phyloP scores from a whole-genome alignment of 257 asterid species.

The Scutellaria minor region DNA sequence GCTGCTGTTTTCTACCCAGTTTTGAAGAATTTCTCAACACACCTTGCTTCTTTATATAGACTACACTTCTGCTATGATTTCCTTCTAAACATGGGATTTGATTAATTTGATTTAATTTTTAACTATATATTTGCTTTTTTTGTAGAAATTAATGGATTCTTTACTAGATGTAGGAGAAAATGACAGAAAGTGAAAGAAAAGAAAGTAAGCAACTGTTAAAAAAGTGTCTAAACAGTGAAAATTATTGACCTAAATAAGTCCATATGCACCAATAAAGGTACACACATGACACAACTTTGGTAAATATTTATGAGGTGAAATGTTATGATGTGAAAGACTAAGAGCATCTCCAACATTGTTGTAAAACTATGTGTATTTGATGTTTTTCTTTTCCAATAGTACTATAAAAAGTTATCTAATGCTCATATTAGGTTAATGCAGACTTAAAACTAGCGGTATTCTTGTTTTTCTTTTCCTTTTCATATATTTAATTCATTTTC shows the following conservation, averaged over 20 bases:
- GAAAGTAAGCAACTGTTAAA: conserved; percentile 8
- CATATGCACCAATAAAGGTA: conserved; percentile 6
- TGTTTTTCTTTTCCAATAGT: too few species aligned
- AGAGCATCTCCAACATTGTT: too few species aligned
- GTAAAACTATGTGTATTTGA: too few species aligned
- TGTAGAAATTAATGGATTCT: background rate
- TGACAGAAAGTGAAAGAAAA: conserved; percentile 31
- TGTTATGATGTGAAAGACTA: too few species aligned
- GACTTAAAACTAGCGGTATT: too few species aligned
- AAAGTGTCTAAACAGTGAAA: conserved; percentile 30
- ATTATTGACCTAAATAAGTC: background rate
- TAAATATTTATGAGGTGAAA: too few species aligned
- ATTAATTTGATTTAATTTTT: background rate
- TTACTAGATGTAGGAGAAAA: conserved; percentile 28
- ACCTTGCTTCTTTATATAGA: conserved; percentile 50
- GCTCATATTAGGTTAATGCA: too few species aligned
- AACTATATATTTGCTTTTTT: background rate
- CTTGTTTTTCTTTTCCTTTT: too few species aligned
- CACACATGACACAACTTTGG: too few species aligned
- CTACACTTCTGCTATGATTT: conserved; percentile 15
- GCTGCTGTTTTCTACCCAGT: conserved; percentile 29
- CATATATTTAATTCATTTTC: too few species aligned
- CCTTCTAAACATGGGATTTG: conserved; percentile 22
- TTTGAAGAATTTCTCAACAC: conserved; percentile 35
- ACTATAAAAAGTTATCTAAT: too few species aligned